These are phyloP conservation scores for Euphrasia confusa DNA, from an alignment of 257 asterid species.

Conservation along the genomic window DNA sequence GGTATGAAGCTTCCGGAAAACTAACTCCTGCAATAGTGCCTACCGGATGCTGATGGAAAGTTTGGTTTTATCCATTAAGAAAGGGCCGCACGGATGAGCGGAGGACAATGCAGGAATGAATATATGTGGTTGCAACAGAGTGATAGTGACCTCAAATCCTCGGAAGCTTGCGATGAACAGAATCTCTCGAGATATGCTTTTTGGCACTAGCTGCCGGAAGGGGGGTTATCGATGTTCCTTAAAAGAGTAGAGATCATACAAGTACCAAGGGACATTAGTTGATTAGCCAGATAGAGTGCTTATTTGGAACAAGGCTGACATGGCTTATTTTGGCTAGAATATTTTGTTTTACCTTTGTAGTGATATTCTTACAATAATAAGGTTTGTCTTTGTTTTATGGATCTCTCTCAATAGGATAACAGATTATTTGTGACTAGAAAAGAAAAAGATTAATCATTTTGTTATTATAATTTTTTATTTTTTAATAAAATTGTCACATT, in stretches of 20 bases:
- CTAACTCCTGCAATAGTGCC: conserved; percentile 1
- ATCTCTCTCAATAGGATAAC: not conserved
- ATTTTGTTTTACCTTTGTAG: not conserved
- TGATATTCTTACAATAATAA: not conserved
- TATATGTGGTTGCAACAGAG: conserved; percentile 9
- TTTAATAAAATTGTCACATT: too few species aligned
- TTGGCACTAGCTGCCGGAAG: conserved; percentile 2
- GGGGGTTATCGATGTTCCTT: conserved; percentile 1
- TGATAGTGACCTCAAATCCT: not conserved
- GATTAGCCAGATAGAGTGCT: not conserved
- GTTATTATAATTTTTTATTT: too few species aligned
- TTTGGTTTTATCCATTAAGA: not conserved
- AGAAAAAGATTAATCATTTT: not conserved
- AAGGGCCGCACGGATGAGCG: not conserved
- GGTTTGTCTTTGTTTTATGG: not conserved
- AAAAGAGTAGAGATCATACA: conserved; percentile 2
- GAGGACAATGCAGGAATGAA: not conserved
- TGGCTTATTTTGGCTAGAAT: too few species aligned
- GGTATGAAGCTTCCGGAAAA: not conserved
- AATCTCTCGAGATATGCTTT: not conserved
- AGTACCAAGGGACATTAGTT: conserved; percentile 2
- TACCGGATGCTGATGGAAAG: not conserved
- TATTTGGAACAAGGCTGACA: too few species aligned
- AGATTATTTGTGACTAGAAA: not conserved
- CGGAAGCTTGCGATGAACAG: not conserved